Evolutionary conservation across 352 stramenopile species (phyloP).

Genomic region (Halophytophthora polymorphica): DNA sequence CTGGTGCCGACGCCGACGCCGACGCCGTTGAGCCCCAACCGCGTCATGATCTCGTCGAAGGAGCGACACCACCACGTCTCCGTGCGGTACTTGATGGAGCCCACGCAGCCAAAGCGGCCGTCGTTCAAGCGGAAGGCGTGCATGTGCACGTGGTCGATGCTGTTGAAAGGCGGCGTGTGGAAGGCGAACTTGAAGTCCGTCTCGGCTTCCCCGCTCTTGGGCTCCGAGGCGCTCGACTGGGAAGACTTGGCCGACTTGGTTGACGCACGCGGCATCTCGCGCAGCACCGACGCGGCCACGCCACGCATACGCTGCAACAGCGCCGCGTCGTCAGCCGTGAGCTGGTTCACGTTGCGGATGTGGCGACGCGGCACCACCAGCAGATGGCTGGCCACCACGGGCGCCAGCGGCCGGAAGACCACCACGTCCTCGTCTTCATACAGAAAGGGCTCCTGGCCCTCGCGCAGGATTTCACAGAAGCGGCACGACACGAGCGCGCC

Average conservation of each 20-base stretch:
- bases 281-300: slow-evolving; percentile 55
- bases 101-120: slow-evolving; percentile 57
- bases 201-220: slow-evolving; percentile 19
- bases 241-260: slow-evolving; percentile 12
- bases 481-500: slow-evolving; percentile 67
- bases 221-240: slow-evolving; percentile 8
- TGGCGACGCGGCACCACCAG: slow-evolving; percentile 80
- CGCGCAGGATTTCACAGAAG: slow-evolving; percentile 81
- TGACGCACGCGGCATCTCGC: slow-evolving; percentile 28
- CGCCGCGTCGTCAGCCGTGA: slow-evolving; percentile 51
- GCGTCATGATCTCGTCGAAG: slow-evolving; percentile 68
- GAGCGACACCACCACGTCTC: slow-evolving; percentile 87
- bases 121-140: slow-evolving; percentile 72
- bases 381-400: slow-evolving; percentile 71
- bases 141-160: slow-evolving; percentile 90
- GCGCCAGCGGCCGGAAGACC: slow-evolving; percentile 72
- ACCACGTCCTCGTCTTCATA: slow-evolving; percentile 78
- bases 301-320: slow-evolving; percentile 71
- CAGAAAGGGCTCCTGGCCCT: slow-evolving; percentile 61
- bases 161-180: slow-evolving; percentile 86
- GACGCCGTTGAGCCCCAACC: slow-evolving; percentile 18
- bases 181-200: slow-evolving; percentile 75
- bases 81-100: slow-evolving; percentile 82
- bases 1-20: neutral
- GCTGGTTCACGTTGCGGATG: slow-evolving; percentile 84